These are phyloP conservation scores for Candida suzukii DNA, from an alignment of 805 yeast genomes.

Conservation along the genomic window DNA sequence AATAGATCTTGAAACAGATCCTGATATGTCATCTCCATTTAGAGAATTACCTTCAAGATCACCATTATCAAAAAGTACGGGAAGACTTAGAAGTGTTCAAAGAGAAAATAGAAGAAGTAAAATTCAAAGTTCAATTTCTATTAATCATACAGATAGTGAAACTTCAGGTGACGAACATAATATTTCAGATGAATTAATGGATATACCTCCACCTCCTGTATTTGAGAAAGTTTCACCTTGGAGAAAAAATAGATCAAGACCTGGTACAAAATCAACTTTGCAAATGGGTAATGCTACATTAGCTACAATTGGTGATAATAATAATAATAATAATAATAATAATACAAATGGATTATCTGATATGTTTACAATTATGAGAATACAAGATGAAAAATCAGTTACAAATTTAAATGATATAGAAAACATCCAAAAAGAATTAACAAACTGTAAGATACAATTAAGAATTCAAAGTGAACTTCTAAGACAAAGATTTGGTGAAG, in stretches of 20 bases:
- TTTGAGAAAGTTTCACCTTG: background rate
- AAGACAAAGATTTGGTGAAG: slow-evolving; percentile 14
- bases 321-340: background rate
- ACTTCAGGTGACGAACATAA: background rate
- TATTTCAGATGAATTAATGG: background rate
- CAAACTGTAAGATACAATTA: slow-evolving; percentile 27
- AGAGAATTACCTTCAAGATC: background rate
- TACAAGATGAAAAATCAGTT: slow-evolving; percentile 2
- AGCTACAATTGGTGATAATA: background rate
- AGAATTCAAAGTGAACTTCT: slow-evolving; percentile 24
- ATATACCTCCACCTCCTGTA: background rate
- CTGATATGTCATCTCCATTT: background rate
- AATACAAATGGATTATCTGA: background rate
- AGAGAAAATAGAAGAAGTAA: background rate
- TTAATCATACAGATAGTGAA: background rate
- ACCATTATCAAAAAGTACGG: background rate
- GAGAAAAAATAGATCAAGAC: background rate
- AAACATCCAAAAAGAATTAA: slow-evolving; percentile 22
- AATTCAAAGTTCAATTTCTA: background rate
- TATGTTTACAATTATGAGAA: background rate
- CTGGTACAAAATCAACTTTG: background rate
- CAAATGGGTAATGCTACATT: background rate
- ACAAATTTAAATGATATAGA: slow-evolving; percentile 15
- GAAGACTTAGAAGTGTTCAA: background rate
- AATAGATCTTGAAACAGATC: background rate